Base-by-base conservation (phyloP, 169 alveolate species). In the Amoebophrya sp. region DNA sequence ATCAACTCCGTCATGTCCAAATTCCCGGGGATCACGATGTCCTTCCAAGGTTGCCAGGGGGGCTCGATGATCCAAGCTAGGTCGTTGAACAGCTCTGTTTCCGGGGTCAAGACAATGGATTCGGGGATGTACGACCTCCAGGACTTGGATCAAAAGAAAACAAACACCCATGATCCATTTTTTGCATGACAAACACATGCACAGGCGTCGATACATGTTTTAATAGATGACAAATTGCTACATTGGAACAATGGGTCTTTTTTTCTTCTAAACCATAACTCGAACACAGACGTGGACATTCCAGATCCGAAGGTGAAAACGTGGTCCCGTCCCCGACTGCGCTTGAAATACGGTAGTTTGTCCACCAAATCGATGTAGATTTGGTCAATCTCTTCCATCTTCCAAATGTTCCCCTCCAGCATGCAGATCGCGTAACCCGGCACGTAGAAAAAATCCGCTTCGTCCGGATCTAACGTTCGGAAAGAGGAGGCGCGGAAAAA, bases 1-100 rank as follows among this genome's bases (percentile, higher is more conserved):
- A 89, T 38, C n/a, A 89, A 14, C 77, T 89, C 91, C 39, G 77
- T 89, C 91, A 39, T 89, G 91, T 89, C 77, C 23, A 89, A 40
- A n/a, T 40, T 40, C 29, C 92, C 92, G 0, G 92, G 92, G 2
- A 90, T 54, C 54, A 38, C 89, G 89, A 90, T 40, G 89, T 90
- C 92, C 89, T 40, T 47, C 92, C 92, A 90, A 33, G 53, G 77
- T 0, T 33, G 77, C 3, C 0, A 90, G 38, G 32, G 53, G 38
- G 92, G 89, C 89, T 54, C 47, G 23, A 18, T 33, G 39, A 18
- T 32, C 89, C 89, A 90, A 39, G 89, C 40, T 39, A 32, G 40
- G 88, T 90, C 92, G 88, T 90, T 90, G 92, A 90, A 90, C 7
- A 90, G 40, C 29, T 66, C 92, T 3, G 92, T 90, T 53, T 90